A percentile compares a stretch with the other conserved stretches of the same genome.
Conservation (phyloP, 768 basidiomycete species). For the Macrolepiota dolichaula region DNA sequence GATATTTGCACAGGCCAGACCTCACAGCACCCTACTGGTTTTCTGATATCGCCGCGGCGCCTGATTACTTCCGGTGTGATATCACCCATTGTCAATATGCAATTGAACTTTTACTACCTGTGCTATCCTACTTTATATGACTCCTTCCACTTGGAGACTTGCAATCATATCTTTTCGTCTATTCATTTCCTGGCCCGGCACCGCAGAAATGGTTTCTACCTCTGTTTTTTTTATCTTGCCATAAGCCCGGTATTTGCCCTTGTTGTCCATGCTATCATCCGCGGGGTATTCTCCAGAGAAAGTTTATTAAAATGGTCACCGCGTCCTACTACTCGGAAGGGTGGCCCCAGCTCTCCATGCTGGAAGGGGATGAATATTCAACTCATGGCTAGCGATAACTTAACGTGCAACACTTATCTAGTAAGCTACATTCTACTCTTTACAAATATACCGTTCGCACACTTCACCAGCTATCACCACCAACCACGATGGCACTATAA, state of each 20-base stretch:
- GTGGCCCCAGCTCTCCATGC: conserved; percentile 44
- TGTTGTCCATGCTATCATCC: conserved; percentile 54
- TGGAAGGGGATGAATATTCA: conserved; percentile 77
- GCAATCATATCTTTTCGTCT: not conserved
- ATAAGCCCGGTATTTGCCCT: conserved; percentile 29
- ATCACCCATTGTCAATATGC: too few relatives aligned
- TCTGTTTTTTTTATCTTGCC: conserved; percentile 34
- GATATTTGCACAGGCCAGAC: not conserved
- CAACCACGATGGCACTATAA: conserved; percentile 56
- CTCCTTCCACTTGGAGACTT: not conserved
- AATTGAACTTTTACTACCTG: too few relatives aligned
- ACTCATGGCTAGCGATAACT: conserved; percentile 78
- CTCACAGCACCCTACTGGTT: not conserved
- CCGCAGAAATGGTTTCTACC: conserved; percentile 16
- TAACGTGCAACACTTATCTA: conserved; percentile 64
- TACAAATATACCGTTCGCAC: not conserved
- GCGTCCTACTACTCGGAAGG: conserved; percentile 58
- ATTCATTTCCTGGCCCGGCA: not conserved
- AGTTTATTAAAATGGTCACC: conserved; percentile 53
- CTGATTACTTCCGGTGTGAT: not conserved
- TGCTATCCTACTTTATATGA: not conserved
- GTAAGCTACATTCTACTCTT: conserved; percentile 34
- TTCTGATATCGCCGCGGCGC: not conserved
- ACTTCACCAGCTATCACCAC: conserved; percentile 53
- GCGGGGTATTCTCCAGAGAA: conserved; percentile 56